These are phyloP conservation scores for Skeletonema grethae DNA, from an alignment of 108 stramenopile species.

Conservation along the genomic window DNA sequence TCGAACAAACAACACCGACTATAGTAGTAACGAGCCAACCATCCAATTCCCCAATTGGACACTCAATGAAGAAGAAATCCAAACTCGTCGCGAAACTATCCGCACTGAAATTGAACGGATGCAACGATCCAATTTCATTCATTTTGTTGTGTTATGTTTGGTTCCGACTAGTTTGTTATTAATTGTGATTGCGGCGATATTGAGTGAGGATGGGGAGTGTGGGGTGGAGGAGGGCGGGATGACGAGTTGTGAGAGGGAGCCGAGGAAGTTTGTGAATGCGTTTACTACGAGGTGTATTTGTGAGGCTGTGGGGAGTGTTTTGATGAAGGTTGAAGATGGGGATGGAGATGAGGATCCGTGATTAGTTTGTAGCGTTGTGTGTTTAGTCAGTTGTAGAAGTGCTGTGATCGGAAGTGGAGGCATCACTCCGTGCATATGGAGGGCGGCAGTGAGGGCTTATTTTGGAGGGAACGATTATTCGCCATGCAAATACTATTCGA, in stretches of 20 bases:
- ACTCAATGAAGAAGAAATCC: constrained; percentile 16
- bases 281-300: constrained; percentile 88
- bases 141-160: constrained; percentile 77
- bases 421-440: no score
- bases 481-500: no score
- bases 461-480: no score
- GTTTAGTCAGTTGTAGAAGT: no score
- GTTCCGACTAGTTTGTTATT: constrained; percentile 78
- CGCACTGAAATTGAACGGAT: constrained; percentile 58
- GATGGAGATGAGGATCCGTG: neutral
- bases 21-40: constrained; percentile 6
- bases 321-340: neutral
- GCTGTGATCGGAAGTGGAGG: no score
- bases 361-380: neutral
- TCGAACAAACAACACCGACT: constrained; percentile 21
- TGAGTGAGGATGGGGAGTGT: constrained; percentile 72
- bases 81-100: constrained; percentile 31
- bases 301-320: constrained; percentile 60
- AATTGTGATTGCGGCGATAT: constrained; percentile 74
- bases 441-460: neutral
- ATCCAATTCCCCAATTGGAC: constrained; percentile 6
- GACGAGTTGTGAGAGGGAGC: constrained; percentile 67
- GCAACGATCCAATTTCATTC: constrained; percentile 77
- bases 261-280: constrained; percentile 81
- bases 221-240: constrained; percentile 4